Conservation (phyloP, 306 rosid species). For the Vigna trinervia region DNA sequence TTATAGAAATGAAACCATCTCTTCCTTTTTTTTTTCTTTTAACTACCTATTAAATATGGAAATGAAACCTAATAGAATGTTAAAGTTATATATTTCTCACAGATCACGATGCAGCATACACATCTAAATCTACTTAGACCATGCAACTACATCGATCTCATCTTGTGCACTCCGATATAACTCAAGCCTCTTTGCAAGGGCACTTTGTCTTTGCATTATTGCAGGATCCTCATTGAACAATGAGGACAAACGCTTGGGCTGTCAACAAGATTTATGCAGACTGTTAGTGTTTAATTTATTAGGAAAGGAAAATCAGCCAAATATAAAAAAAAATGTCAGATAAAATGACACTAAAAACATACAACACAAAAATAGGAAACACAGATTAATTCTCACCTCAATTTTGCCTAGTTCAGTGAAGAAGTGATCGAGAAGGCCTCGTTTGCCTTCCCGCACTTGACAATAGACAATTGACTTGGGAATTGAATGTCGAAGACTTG, state of each 20-base stretch:
- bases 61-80: neutral
- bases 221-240: constrained; percentile 94
- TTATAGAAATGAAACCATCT: neutral
- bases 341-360: neutral
- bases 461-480: constrained; percentile 87
- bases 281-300: neutral
- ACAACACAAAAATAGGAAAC: neutral
- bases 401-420: constrained; percentile 80
- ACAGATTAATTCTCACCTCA: constrained; percentile 58
- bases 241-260: constrained; percentile 76
- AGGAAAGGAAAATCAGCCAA: neutral
- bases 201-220: constrained; percentile 81
- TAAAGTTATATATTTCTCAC: neutral
- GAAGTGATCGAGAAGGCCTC: constrained; percentile 82
- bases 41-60: neutral
- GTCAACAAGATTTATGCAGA: constrained; percentile 26
- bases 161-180: constrained; percentile 88
- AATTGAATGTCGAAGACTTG: constrained; percentile 77
- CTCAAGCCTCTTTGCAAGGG: constrained; percentile 83
- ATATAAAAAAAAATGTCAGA: neutral
- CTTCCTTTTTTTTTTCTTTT: neutral
- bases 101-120: no score
- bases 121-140: constrained; percentile 87
- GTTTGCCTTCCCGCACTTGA: constrained; percentile 93
- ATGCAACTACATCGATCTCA: constrained; percentile 85